Evolutionary conservation across 257 asterid genomes (phyloP).

Genomic region (Verbena officinalis): DNA sequence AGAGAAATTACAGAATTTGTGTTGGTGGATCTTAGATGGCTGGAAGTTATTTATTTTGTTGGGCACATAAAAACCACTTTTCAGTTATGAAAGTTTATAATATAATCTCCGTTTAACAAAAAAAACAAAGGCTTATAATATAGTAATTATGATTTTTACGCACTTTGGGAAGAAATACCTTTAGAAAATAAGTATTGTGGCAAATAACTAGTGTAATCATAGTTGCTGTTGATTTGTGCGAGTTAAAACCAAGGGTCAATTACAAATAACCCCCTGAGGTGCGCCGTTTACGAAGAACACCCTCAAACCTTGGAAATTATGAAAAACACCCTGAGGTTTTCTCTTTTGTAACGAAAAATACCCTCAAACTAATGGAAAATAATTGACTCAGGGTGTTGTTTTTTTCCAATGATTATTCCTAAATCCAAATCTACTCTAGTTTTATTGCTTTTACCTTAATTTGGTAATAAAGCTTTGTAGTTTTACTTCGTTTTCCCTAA

Average conservation of each 20-base stretch:
- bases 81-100: not conserved
- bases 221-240: too few relatives aligned
- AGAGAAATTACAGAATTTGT: not conserved
- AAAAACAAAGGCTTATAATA: not conserved
- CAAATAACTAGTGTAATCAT: too few relatives aligned
- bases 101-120: too few relatives aligned
- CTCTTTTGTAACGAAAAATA: too few relatives aligned
- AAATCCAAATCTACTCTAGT: not conserved
- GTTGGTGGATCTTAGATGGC: slow-evolving; percentile 1
- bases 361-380: too few relatives aligned
- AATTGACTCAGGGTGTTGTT: too few relatives aligned
- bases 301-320: too few relatives aligned
- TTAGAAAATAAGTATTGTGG: not conserved
- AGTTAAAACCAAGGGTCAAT: too few relatives aligned
- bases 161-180: slow-evolving; percentile 10
- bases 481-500: too few relatives aligned
- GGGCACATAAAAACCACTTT: not conserved
- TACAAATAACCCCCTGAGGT: too few relatives aligned
- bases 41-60: not conserved
- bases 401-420: not conserved
- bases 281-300: too few relatives aligned
- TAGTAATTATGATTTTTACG: not conserved
- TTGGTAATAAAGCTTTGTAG: not conserved
- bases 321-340: too few relatives aligned
- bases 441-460: not conserved